Conservation (phyloP, 495 filamentous ascomycete species). For the Neurospora pannonica region DNA sequence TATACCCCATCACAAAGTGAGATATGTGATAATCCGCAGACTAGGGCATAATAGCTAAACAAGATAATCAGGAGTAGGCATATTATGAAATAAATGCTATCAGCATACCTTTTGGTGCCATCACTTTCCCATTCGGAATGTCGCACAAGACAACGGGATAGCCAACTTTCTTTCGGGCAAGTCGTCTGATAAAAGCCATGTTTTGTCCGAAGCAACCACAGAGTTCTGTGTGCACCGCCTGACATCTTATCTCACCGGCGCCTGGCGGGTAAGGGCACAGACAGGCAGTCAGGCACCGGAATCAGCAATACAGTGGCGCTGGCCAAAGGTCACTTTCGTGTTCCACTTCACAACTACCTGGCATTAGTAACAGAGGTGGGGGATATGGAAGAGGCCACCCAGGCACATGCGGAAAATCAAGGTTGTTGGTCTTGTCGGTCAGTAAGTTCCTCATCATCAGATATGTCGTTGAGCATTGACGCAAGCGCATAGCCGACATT, state of each 20-base stretch:
- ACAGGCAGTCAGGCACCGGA: not conserved
- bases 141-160: not conserved
- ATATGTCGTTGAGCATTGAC: not conserved
- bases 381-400: not conserved
- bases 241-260: not conserved
- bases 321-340: not conserved
- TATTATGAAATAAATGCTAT: not conserved
- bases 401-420: not conserved
- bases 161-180: not conserved
- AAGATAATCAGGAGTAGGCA: not conserved
- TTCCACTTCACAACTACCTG: not conserved
- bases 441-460: not conserved
- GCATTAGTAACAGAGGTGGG: not conserved
- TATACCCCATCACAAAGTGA: not conserved
- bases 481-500: not conserved
- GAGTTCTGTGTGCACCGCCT: not conserved
- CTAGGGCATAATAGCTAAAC: not conserved
- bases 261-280: not conserved
- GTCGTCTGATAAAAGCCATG: not conserved
- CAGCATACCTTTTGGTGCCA: not conserved
- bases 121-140: not conserved
- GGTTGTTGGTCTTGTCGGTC: not conserved
- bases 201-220: not conserved
- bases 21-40: not conserved
- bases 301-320: not conserved